A percentile compares a stretch with the other conserved stretches of the same genome.
phyloP scores from a whole-genome alignment of 305 asterid species.

The Fraxinus angustifolia region DNA sequence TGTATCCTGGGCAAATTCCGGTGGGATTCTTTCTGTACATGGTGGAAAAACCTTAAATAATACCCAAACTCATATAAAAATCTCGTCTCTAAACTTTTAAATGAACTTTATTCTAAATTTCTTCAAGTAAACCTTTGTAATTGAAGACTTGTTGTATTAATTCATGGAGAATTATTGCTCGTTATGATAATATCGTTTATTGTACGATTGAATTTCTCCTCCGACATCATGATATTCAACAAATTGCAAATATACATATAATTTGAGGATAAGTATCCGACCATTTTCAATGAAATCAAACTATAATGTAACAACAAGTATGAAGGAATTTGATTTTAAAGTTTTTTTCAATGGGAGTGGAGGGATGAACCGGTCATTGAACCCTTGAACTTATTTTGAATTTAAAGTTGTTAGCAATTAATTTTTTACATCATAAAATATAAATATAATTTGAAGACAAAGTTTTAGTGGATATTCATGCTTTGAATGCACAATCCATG shows the following conservation, averaged over 20 bases:
- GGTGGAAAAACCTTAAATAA: neutral
- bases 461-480: neutral
- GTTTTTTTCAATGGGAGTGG: too few relatives aligned
- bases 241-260: too few relatives aligned
- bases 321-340: too few relatives aligned
- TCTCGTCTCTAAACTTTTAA: neutral
- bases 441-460: too few relatives aligned
- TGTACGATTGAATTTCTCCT: neutral
- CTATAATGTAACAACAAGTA: too few relatives aligned
- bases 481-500: neutral
- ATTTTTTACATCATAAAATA: too few relatives aligned
- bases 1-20: too few relatives aligned
- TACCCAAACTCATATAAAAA: neutral
- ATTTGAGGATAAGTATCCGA: neutral
- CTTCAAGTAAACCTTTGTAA: neutral
- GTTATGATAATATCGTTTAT: too few relatives aligned
- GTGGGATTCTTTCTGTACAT: too few relatives aligned
- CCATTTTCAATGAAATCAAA: neutral
- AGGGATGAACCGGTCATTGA: too few relatives aligned
- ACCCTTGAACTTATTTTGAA: too few relatives aligned
- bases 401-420: too few relatives aligned
- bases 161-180: neutral
- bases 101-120: neutral
- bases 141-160: neutral
- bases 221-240: neutral